Evolutionary conservation across 2,329 filamentous ascomycete species (phyloP).

Genomic region (Blastomyces percursus): DNA sequence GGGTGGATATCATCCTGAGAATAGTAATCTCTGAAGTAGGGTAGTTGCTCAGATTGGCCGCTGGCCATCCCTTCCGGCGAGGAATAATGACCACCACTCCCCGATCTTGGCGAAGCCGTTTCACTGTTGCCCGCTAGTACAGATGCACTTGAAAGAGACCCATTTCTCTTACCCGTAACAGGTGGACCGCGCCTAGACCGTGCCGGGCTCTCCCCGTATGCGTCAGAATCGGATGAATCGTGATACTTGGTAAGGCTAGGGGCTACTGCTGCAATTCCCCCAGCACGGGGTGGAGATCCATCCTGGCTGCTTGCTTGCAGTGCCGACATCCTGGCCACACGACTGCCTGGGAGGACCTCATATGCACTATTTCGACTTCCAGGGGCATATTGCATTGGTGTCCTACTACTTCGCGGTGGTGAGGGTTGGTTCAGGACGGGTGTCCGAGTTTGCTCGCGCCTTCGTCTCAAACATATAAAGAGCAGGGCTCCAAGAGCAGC

Average conservation of each 20-base stretch:
- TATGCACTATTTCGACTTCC: slow-evolving; percentile 42
- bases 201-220: slow-evolving; percentile 59
- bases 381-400: slow-evolving; percentile 35
- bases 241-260: slow-evolving; percentile 36
- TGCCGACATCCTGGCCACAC: slow-evolving; percentile 92
- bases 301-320: slow-evolving; percentile 59
- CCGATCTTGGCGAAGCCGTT: slow-evolving; percentile 56
- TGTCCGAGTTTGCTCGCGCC: slow-evolving; percentile 50
- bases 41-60: slow-evolving; percentile 87
- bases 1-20: slow-evolving; percentile 93
- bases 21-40: slow-evolving; percentile 98
- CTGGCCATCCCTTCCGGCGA: slow-evolving; percentile 75
- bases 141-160: slow-evolving; percentile 81
- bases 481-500: slow-evolving; percentile 49
- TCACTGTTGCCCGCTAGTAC: slow-evolving; percentile 57
- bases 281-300: slow-evolving; percentile 46
- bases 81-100: slow-evolving; percentile 61
- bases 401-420: slow-evolving; percentile 42
- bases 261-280: slow-evolving; percentile 32
- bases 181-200: slow-evolving; percentile 42
- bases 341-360: slow-evolving; percentile 70
- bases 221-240: slow-evolving; percentile 51
- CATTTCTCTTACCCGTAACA: slow-evolving; percentile 54
- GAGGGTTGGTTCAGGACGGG: slow-evolving; percentile 86
- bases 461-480: slow-evolving; percentile 49